Percentiles rank a stretch among this genome's conserved stretches.
Conservation (phyloP, 768 basidiomycete genomes). For the Leccinum subtestaceum region DNA sequence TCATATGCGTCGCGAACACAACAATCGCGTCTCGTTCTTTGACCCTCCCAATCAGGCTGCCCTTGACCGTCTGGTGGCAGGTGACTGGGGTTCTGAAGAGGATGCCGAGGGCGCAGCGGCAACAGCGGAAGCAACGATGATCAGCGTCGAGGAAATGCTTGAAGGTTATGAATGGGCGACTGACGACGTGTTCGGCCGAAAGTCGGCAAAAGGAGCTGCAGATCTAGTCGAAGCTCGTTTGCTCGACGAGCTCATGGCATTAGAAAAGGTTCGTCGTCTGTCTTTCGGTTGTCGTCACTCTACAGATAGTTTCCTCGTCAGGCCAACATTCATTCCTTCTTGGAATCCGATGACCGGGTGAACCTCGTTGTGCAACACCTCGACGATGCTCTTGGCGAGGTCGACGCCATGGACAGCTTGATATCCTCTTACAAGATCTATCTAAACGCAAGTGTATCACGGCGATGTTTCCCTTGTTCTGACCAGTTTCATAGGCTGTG, state of each 20-base stretch:
- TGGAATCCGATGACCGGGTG: slow-evolving; percentile 94
- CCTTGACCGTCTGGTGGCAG: slow-evolving; percentile 66
- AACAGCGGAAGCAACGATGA: slow-evolving; percentile 74
- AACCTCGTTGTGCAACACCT: slow-evolving; percentile 80
- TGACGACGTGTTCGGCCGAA: slow-evolving; percentile 67
- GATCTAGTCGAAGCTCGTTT: slow-evolving; percentile 91
- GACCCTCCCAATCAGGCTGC: slow-evolving; percentile 74
- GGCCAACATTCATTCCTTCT: slow-evolving; percentile 97
- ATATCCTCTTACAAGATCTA: slow-evolving; percentile 96
- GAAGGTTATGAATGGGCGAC: slow-evolving; percentile 98
- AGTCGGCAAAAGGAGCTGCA: slow-evolving; percentile 67
- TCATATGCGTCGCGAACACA: slow-evolving; percentile 52
- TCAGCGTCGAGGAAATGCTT: slow-evolving; percentile 96
- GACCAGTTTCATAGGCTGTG: slow-evolving; percentile 61
- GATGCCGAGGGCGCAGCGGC: slow-evolving; percentile 63
- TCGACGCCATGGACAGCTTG: slow-evolving; percentile 86
- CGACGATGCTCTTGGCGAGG: slow-evolving; percentile 83
- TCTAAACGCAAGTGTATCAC: slow-evolving; percentile 65
- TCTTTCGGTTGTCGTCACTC: slow-evolving; percentile 1
- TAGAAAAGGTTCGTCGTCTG: slow-evolving; percentile 72
- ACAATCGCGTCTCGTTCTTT: slow-evolving; percentile 77
- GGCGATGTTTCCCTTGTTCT: slow-evolving; percentile 8
- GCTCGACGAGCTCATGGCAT: slow-evolving; percentile 83
- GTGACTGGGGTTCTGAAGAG: slow-evolving; percentile 44
- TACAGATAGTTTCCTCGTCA: slow-evolving; percentile 1